phyloP scores from a whole-genome alignment of 768 basidiomycete genomes.

The Fomitopsis serialis region DNA sequence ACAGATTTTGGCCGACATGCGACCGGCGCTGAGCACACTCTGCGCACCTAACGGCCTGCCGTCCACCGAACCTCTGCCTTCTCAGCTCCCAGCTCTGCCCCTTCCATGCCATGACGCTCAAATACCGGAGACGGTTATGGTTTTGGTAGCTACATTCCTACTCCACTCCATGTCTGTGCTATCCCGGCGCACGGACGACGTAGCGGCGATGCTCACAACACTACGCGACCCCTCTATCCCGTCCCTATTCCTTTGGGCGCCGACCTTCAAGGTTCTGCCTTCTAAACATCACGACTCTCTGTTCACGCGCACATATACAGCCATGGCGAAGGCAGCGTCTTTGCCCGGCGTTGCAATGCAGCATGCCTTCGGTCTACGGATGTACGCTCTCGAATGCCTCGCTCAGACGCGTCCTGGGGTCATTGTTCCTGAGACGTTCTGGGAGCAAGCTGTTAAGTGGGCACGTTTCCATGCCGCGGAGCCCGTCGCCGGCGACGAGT shows the following conservation, averaged over 20 bases:
- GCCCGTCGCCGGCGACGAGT: not conserved
- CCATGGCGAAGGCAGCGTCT: constrained; percentile 37
- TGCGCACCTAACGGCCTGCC: constrained; percentile 5
- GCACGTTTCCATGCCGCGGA: constrained; percentile 13
- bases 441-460: constrained; percentile 62
- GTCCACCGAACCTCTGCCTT: not conserved
- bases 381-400: constrained; percentile 41
- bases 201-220: constrained; percentile 24
- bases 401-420: constrained; percentile 43
- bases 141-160: constrained; percentile 56
- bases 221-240: constrained; percentile 24
- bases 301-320: constrained; percentile 55
- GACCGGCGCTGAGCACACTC: constrained; percentile 35
- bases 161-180: constrained; percentile 44
- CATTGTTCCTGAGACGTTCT: constrained; percentile 50
- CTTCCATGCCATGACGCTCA: constrained; percentile 29
- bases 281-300: constrained; percentile 52
- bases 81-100: constrained; percentile 39
- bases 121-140: constrained; percentile 33
- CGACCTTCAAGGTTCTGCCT: constrained; percentile 36
- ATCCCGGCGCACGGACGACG: constrained; percentile 19
- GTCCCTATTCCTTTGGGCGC: constrained; percentile 51
- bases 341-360: constrained; percentile 15
- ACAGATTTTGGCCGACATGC: constrained; percentile 40
- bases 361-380: constrained; percentile 31